phyloP scores from a whole-genome alignment of 805 yeast genomes.

The Myxozyma melibiosi region DNA sequence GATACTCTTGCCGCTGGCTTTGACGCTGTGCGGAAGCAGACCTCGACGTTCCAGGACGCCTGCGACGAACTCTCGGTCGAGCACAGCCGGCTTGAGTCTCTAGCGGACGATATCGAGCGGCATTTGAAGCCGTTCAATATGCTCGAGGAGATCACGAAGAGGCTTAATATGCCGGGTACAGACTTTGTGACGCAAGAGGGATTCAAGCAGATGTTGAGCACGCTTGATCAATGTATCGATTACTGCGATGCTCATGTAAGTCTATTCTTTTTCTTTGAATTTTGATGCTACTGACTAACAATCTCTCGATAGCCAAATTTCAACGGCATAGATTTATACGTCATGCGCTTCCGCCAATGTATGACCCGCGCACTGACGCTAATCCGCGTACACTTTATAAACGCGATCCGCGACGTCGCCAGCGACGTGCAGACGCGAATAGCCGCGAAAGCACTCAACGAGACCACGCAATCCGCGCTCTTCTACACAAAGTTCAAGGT shows the following conservation, averaged over 20 bases:
- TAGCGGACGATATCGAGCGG: slow-evolving; percentile 50
- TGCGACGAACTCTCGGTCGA: slow-evolving; percentile 55
- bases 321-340: slow-evolving; percentile 69
- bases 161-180: slow-evolving; percentile 71
- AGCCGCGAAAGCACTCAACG: slow-evolving; percentile 40
- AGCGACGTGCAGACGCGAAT: slow-evolving; percentile 29
- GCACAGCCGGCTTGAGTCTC: slow-evolving; percentile 47
- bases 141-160: slow-evolving; percentile 68
- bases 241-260: slow-evolving; percentile 54
- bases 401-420: slow-evolving; percentile 41
- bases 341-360: slow-evolving; percentile 76
- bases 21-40: slow-evolving; percentile 61
- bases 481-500: slow-evolving; percentile 64
- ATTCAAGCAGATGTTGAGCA: slow-evolving; percentile 56
- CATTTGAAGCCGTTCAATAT: slow-evolving; percentile 66
- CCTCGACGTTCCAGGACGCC: slow-evolving; percentile 62
- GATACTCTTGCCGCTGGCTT: slow-evolving; percentile 55
- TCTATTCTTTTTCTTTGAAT: background rate
- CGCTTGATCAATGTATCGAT: slow-evolving; percentile 66
- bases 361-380: slow-evolving; percentile 78
- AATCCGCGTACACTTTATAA: slow-evolving; percentile 63
- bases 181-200: slow-evolving; percentile 60
- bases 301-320: slow-evolving; percentile 49
- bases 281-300: background rate
- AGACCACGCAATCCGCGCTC: slow-evolving; percentile 61